Percentiles rank a stretch among this genome's conserved stretches.
Conservation (phyloP, 768 basidiomycete species). For the Asterophora lycoperdoides region DNA sequence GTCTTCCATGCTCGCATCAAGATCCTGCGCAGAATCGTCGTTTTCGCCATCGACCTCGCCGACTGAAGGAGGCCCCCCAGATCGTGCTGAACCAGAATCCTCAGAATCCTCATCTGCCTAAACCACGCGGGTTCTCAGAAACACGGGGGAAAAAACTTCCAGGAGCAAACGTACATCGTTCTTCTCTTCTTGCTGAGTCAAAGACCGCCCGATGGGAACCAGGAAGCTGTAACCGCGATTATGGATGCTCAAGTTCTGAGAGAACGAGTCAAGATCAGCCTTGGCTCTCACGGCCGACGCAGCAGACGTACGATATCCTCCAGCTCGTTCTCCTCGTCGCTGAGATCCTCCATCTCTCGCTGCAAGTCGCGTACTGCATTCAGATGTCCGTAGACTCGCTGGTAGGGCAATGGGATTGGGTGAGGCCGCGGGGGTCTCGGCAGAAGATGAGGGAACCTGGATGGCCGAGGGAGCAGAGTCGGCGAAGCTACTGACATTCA, state of each 20-base stretch:
- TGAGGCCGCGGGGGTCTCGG: constrained; percentile 64
- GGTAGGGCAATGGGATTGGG: constrained; percentile 52
- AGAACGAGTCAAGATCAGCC: constrained; percentile 5
- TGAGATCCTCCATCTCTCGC: constrained; percentile 78
- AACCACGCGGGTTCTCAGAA: constrained; percentile 1
- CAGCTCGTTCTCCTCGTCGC: constrained; percentile 80
- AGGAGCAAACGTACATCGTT: constrained; percentile 55
- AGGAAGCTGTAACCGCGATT: constrained; percentile 65
- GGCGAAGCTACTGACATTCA: constrained; percentile 54
- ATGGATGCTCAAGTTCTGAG: constrained; percentile 54
- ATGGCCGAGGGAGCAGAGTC: constrained; percentile 68
- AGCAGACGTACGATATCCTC: constrained; percentile 54
- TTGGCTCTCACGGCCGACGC: neutral
- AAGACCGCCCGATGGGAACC: constrained; percentile 67
- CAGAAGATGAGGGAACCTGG: constrained; percentile 59
- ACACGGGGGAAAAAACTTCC: neutral
- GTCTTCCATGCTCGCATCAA: constrained; percentile 65
- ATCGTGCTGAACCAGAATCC: constrained; percentile 41
- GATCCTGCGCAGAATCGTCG: constrained; percentile 40
- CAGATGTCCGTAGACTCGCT: constrained; percentile 51
- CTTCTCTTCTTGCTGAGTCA: constrained; percentile 80
- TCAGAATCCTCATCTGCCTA: constrained; percentile 49
- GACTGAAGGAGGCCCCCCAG: constrained; percentile 37
- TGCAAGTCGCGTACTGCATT: constrained; percentile 64
- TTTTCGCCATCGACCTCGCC: constrained; percentile 49